Base-by-base conservation (phyloP, 805 yeast species). In the Starmerella cellae region DNA sequence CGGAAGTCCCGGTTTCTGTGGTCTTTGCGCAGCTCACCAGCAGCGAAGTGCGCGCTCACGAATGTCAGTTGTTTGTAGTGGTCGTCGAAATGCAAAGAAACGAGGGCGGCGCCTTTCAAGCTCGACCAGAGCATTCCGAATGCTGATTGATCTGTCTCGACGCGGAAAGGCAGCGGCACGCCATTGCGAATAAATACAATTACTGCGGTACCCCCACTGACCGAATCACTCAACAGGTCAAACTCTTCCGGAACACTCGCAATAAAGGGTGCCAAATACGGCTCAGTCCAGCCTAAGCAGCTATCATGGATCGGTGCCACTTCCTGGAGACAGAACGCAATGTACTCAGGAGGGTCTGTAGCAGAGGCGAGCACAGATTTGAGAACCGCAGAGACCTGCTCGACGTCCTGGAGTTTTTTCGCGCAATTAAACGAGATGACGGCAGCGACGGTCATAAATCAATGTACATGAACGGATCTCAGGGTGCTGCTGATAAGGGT, bases 1-100 rank as follows among this genome's bases (percentile, higher is more conserved):
- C 60, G 50, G 28, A 74, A 64, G 54, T 81, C 77, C 3, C 54
- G 47, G 51, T 79, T 74, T 35, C 97, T 65, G 42, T 63, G 55
- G 13, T 55, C 51, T 31, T 65, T 63, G 49, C 71, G 62, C 2
- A 93, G 94, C 57, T 83, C 94, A 51, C 74, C 72, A 0, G 97
- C 96, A 26, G 76, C 70, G 38, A 87, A 60, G 63, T 87, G 97
- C 3, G 78, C 72, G 31, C 68, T 63, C 2, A 79, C 76, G 62
- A 84, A 74, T 0, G 91, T 77, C 45, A 75, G 63, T 34, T 64
- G 70, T 41, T 37, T 48, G 13, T 46, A 50, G 2, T 54, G 53
- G 41, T 63, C 65, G 1, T 48, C 48, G n/a, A 81, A 52, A 34
- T 87, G 62, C 1, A 79, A 38, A 0, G 79, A 82, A 1, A 43